phyloP scores from a whole-genome alignment of 768 basidiomycete species.

The Boletus pseudopeckii region DNA sequence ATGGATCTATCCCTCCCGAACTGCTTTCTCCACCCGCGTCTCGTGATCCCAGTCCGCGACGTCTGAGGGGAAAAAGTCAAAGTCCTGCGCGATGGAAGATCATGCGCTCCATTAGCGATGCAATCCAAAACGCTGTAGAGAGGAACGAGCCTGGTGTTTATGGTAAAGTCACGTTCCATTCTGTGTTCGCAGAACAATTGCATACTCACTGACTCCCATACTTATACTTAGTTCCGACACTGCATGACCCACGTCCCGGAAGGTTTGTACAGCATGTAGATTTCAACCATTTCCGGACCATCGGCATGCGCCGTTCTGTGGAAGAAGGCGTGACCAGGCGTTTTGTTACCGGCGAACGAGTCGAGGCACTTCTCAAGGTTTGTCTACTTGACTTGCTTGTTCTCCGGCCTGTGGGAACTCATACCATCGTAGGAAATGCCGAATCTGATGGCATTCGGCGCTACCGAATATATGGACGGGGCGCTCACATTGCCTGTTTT shows the following conservation, averaged over 20 bases:
- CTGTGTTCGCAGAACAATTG: background rate
- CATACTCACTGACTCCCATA: slow-evolving; percentile 1
- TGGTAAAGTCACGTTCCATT: slow-evolving; percentile 41
- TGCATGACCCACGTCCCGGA: slow-evolving; percentile 69
- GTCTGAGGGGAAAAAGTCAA: slow-evolving; percentile 71
- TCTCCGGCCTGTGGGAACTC: slow-evolving; percentile 1
- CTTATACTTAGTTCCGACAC: slow-evolving; percentile 52
- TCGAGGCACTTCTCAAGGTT: slow-evolving; percentile 77
- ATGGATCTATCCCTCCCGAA: slow-evolving; percentile 69
- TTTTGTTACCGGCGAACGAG: slow-evolving; percentile 88
- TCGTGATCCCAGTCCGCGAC: slow-evolving; percentile 78
- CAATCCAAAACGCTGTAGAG: slow-evolving; percentile 68
- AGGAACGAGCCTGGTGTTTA: slow-evolving; percentile 66
- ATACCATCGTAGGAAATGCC: slow-evolving; percentile 68
- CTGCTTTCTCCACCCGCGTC: slow-evolving; percentile 76
- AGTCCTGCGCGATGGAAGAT: slow-evolving; percentile 85
- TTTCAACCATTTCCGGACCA: slow-evolving; percentile 96
- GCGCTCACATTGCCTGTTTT: slow-evolving; percentile 82
- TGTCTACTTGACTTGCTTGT: slow-evolving; percentile 15
- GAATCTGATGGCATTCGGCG: slow-evolving; percentile 84
- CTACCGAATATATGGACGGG: slow-evolving; percentile 98
- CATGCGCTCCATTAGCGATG: slow-evolving; percentile 73
- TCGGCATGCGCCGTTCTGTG: slow-evolving; percentile 90
- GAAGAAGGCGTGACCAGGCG: slow-evolving; percentile 86
- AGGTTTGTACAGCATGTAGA: slow-evolving; percentile 84